Conservation (phyloP, 2,329 filamentous ascomycete species). For the Aspergillus unguis region DNA sequence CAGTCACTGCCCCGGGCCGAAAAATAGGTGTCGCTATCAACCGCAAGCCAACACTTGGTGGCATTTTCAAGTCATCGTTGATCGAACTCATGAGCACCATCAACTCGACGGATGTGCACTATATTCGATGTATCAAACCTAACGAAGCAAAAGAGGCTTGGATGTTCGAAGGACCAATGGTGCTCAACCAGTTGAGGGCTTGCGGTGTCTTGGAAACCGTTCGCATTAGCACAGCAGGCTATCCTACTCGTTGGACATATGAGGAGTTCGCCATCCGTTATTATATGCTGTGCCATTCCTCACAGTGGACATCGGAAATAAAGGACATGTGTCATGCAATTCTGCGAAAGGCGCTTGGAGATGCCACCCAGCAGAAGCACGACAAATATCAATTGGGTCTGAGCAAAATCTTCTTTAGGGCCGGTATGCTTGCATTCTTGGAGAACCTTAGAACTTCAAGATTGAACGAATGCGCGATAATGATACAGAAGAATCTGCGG, state of each 20-base stretch:
- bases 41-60: slow-evolving; percentile 92
- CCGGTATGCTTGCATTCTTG: slow-evolving; percentile 96
- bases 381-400: slow-evolving; percentile 98
- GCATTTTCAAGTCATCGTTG: slow-evolving; percentile 96
- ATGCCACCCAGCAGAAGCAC: slow-evolving; percentile 66
- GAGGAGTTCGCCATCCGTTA: slow-evolving; percentile 97
- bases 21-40: slow-evolving; percentile 90
- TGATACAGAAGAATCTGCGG: slow-evolving; percentile 98
- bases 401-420: slow-evolving; percentile 99
- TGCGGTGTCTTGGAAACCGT: slow-evolving; percentile 99
- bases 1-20: slow-evolving; percentile 67
- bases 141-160: slow-evolving; percentile 95
- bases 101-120: slow-evolving; percentile 96
- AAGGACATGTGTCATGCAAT: slow-evolving; percentile 92
- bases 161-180: slow-evolving; percentile 99
- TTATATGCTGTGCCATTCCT: slow-evolving; percentile 93
- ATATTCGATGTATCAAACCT: slow-evolving; percentile 98
- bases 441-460: slow-evolving; percentile 89
- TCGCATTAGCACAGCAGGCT: slow-evolving; percentile 93
- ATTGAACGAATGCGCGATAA: slow-evolving; percentile 87
- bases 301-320: slow-evolving; percentile 89
- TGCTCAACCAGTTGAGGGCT: slow-evolving; percentile 91
- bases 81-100: slow-evolving; percentile 98
- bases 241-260: slow-evolving; percentile 97
- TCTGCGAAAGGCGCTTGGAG: slow-evolving; percentile 79